Percentiles rank a stretch among this genome's conserved stretches.
These are phyloP conservation scores for Mycosphaerella sp. DNA, from an alignment of 2,329 filamentous ascomycete species.

Conservation along the genomic window DNA sequence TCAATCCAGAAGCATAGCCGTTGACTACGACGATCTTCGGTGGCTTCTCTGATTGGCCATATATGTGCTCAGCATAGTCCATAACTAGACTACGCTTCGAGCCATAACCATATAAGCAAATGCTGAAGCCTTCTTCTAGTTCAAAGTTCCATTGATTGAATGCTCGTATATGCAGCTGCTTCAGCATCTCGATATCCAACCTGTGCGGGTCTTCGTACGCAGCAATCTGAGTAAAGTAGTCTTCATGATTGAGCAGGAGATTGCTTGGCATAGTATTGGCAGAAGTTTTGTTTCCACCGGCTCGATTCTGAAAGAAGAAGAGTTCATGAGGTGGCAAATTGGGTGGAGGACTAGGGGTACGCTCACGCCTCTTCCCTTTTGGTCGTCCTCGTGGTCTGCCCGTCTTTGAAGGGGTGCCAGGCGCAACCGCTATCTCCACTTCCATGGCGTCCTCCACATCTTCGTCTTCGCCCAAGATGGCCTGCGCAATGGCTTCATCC, in stretches of 20 bases:
- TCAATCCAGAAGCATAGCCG: conserved; percentile 66
- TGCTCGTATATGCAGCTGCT: conserved; percentile 68
- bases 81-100: conserved; percentile 74
- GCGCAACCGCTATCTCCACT: conserved; percentile 39
- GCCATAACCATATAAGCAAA: conserved; percentile 89
- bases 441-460: conserved; percentile 26
- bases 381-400: conserved; percentile 45
- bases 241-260: conserved; percentile 77
- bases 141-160: conserved; percentile 94
- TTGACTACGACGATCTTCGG: conserved; percentile 76
- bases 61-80: conserved; percentile 66
- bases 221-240: conserved; percentile 70
- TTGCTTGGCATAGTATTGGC: conserved; percentile 74
- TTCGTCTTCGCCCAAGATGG: conserved; percentile 26
- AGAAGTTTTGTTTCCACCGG: conserved; percentile 75
- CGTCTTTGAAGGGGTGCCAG: conserved; percentile 42
- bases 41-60: conserved; percentile 41
- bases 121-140: conserved; percentile 74
- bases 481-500: conserved; percentile 29
- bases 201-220: conserved; percentile 63
- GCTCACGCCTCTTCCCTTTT: conserved; percentile 50
- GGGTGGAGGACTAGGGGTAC: conserved; percentile 71
- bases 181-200: conserved; percentile 63
- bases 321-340: conserved; percentile 82
- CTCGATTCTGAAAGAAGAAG: conserved; percentile 89